phyloP scores from a whole-genome alignment of 805 yeast species.

The Cyberlindnera mycetangii region DNA sequence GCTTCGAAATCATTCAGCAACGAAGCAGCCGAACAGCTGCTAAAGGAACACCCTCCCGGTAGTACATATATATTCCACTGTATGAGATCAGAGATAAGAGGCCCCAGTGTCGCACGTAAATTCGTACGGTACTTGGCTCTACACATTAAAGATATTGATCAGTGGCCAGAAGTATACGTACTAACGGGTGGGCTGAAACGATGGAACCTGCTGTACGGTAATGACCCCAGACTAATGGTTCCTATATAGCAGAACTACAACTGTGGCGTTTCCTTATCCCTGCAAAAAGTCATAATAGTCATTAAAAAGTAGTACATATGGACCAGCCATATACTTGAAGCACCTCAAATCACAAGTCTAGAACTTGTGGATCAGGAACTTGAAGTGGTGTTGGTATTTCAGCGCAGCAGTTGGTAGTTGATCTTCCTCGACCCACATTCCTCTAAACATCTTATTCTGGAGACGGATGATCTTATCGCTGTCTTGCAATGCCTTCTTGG shows the following conservation, averaged over 20 bases:
- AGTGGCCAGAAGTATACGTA: constrained; percentile 16
- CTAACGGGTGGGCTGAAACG: constrained; percentile 24
- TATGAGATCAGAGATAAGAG: constrained; percentile 25
- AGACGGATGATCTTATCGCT: constrained; percentile 14
- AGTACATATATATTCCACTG: constrained; percentile 22
- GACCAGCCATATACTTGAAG: constrained; percentile 1
- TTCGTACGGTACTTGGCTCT: constrained; percentile 11
- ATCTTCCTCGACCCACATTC: constrained; percentile 18
- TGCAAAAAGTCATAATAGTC: neutral
- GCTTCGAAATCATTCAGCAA: constrained; percentile 15
- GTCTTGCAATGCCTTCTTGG: constrained; percentile 10
- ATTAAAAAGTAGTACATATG: neutral
- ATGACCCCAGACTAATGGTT: constrained; percentile 10
- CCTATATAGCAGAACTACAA: neutral
- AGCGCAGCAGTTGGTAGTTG: constrained; percentile 16
- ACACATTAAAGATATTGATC: constrained; percentile 6
- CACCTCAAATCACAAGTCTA: too few species aligned
- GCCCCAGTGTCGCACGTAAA: constrained; percentile 18
- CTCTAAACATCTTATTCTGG: constrained; percentile 18
- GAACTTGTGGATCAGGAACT: constrained; percentile 16
- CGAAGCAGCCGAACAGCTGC: neutral
- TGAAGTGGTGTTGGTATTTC: constrained; percentile 14
- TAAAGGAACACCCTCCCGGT: constrained; percentile 6
- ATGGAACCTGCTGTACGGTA: constrained; percentile 23
- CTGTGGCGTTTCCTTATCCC: neutral